Base-by-base conservation (phyloP, 352 stramenopile genomes). In the Phytophthora vignae region DNA sequence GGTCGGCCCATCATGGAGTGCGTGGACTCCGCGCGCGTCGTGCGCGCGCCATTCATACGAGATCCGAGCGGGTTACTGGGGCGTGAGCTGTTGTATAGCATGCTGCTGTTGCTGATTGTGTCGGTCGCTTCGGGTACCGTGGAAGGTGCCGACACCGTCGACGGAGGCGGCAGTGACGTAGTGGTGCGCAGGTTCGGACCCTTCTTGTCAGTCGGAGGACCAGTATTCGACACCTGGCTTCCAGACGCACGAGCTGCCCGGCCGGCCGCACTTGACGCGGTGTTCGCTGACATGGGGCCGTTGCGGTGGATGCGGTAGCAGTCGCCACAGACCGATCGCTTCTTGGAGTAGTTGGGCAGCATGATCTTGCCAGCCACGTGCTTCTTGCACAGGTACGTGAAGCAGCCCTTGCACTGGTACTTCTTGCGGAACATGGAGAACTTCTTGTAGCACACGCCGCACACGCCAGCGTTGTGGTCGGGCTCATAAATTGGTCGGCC, bases 341-440 rank as follows among this genome's bases (percentile, higher is more conserved):
- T 93, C 79, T 92, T 92, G 17, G 66, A 42, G 62, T 89, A 83
- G 29, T 79, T 84, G 0, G 81, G 80, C 29, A 91, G 67, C 63
- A 85, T 74, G 29, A 92, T 76, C 64, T 92, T 93, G 25, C 85
- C 85, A 15, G 83, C 84, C n/a, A 94, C 85, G 73, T 94, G 87
- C 72, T 92, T 90, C 66, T 91, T 90, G 59, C 87, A 96, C 54
- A 94, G 73, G 55, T 84, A 90, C 40, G 85, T 81, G 54, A 86
- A 88, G 60, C 88, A 96, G n/a, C 76, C 80, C 70, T 92, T 93
- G 83, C 88, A 96, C 69, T 92, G 84, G 76, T 96, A 93, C 69
- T 93, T 92, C 63, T 92, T 94, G 68, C 88, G 88, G 69, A 96
- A 96, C 78, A 96, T 83, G 14, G 75, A 84, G 36, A 96, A 96